Conservation (phyloP, 331 rosid species). For the Rosa hybrid region DNA sequence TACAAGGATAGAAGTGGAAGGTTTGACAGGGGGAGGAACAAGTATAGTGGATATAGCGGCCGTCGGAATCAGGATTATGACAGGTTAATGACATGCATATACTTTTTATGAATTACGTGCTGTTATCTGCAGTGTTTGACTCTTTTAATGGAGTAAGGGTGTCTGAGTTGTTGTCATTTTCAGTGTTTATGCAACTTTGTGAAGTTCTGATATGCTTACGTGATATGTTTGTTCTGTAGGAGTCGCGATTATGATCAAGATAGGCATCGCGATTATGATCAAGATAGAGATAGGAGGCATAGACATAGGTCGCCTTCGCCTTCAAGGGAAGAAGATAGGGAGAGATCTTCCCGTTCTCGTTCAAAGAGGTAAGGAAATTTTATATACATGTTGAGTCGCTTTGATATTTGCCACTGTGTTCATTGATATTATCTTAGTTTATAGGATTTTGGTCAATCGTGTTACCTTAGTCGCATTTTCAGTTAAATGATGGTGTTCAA, state of each 20-base stretch:
- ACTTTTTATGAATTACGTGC: background rate
- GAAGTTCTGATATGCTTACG: background rate
- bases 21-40: slow-evolving; percentile 47
- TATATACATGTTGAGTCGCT: background rate
- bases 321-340: slow-evolving; percentile 46
- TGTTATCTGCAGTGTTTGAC: too few relatives aligned
- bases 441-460: background rate
- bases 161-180: background rate
- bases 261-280: slow-evolving; percentile 40
- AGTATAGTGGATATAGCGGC: slow-evolving; percentile 34
- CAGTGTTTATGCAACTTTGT: too few relatives aligned
- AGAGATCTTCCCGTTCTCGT: slow-evolving; percentile 57
- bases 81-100: slow-evolving; percentile 41
- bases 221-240: slow-evolving; percentile 37
- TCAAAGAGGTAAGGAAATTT: slow-evolving; percentile 37
- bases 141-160: background rate
- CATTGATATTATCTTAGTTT: background rate
- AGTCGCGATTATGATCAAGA: slow-evolving; percentile 40
- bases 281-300: slow-evolving; percentile 54
- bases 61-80: slow-evolving; percentile 42
- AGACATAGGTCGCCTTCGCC: slow-evolving; percentile 45
- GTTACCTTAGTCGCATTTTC: background rate
- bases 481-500: background rate
- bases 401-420: background rate
- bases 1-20: slow-evolving; percentile 48